phyloP scores from a whole-genome alignment of 2,329 filamentous ascomycete species.

The Trichocomaceae sp. region DNA sequence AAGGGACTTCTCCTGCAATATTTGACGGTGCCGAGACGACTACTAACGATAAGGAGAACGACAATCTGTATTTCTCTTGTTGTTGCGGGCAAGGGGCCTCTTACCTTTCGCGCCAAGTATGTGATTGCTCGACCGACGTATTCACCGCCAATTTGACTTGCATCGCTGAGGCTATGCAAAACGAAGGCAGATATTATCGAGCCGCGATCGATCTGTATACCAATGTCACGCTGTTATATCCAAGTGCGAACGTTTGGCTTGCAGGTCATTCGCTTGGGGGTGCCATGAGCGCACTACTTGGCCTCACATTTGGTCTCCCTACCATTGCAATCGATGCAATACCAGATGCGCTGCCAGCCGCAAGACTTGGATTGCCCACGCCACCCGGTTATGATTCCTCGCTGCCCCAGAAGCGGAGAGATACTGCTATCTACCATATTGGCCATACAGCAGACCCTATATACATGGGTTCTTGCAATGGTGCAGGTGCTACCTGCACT shows the following conservation, averaged over 20 bases:
- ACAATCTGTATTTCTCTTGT: slow-evolving; percentile 96
- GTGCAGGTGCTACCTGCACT: slow-evolving; percentile 79
- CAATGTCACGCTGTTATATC: slow-evolving; percentile 86
- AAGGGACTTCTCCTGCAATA: slow-evolving; percentile 82
- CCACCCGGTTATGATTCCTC: slow-evolving; percentile 71
- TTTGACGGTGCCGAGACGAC: slow-evolving; percentile 97
- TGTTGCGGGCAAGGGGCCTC: slow-evolving; percentile 93
- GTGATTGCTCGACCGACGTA: slow-evolving; percentile 80
- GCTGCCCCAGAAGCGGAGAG: slow-evolving; percentile 61
- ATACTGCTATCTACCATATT: slow-evolving; percentile 80
- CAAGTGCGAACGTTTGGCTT: slow-evolving; percentile 77
- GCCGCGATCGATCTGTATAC: slow-evolving; percentile 83
- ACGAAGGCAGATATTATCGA: slow-evolving; percentile 87
- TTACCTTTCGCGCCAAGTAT: slow-evolving; percentile 84
- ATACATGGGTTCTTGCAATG: slow-evolving; percentile 89
- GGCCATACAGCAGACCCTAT: slow-evolving; percentile 94
- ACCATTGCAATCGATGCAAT: slow-evolving; percentile 91
- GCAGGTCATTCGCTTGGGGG: slow-evolving; percentile 90
- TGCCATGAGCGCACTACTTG: slow-evolving; percentile 78
- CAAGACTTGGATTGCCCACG: slow-evolving; percentile 73
- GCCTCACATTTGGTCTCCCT: slow-evolving; percentile 82
- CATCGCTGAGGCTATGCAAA: slow-evolving; percentile 63
- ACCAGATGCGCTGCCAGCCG: slow-evolving; percentile 80
- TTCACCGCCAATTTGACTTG: slow-evolving; percentile 93
- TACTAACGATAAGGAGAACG: slow-evolving; percentile 94